Percentiles rank a stretch among this genome's conserved stretches.
Conservation (phyloP, 208 protist genomes). For the Leptomonas seymouri region DNA sequence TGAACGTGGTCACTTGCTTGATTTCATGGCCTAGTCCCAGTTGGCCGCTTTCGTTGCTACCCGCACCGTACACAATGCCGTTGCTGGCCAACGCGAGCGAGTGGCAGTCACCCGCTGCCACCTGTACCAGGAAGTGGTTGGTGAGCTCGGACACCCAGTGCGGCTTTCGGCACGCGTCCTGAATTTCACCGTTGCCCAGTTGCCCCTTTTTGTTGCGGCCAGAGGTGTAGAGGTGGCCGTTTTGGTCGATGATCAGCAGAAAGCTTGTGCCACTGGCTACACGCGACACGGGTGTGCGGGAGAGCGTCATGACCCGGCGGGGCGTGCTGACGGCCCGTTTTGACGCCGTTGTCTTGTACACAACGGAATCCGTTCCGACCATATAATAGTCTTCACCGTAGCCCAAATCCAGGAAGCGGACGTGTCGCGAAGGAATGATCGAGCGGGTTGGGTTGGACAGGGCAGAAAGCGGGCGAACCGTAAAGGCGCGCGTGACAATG, state of each 20-base stretch:
- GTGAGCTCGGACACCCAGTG: slow-evolving; percentile 49
- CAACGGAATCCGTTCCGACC: slow-evolving; percentile 79
- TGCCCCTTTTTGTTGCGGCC: slow-evolving; percentile 89
- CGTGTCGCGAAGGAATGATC: slow-evolving; percentile 74
- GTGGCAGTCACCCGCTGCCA: slow-evolving; percentile 81
- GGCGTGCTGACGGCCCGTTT: slow-evolving; percentile 75
- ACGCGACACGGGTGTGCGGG: slow-evolving; percentile 70
- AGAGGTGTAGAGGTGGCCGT: slow-evolving; percentile 78
- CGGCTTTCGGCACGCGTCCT: slow-evolving; percentile 70
- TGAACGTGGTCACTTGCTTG: slow-evolving; percentile 57
- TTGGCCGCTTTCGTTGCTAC: slow-evolving; percentile 86
- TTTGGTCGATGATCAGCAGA: slow-evolving; percentile 86
- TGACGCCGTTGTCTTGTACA: slow-evolving; percentile 87
- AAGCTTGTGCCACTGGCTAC: slow-evolving; percentile 82
- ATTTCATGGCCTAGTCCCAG: slow-evolving; percentile 66
- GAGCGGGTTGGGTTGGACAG: slow-evolving; percentile 69
- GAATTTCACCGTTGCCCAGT: slow-evolving; percentile 76
- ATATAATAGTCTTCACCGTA: slow-evolving; percentile 89
- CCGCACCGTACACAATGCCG: slow-evolving; percentile 83
- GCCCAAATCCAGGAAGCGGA: slow-evolving; percentile 81
- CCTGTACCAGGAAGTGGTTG: slow-evolving; percentile 86
- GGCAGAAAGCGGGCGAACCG: slow-evolving; percentile 78
- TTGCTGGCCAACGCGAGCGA: slow-evolving; percentile 84
- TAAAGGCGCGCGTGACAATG: slow-evolving; percentile 74
- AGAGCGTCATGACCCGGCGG: slow-evolving; percentile 82